phyloP scores from a whole-genome alignment of 257 asterid species.

The Fraxinus americana region DNA sequence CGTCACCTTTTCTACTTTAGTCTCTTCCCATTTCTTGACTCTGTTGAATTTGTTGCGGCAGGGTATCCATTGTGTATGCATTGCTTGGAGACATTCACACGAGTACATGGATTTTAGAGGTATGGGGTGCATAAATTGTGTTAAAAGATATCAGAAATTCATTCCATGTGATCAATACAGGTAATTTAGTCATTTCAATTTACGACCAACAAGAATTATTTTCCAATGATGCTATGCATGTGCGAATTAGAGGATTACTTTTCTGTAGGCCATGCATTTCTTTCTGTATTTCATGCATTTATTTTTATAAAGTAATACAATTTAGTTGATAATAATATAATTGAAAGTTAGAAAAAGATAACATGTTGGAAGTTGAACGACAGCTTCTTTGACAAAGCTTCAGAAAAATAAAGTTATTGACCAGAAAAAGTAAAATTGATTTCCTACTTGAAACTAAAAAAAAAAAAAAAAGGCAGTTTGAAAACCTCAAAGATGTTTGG shows the following conservation, averaged over 20 bases:
- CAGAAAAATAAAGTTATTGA: too few relatives aligned
- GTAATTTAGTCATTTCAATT: slow-evolving; percentile 35
- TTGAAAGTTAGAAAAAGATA: too few relatives aligned
- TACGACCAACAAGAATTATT: not conserved
- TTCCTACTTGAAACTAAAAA: not conserved
- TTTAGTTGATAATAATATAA: too few relatives aligned
- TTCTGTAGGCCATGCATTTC: not conserved
- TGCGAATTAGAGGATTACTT: not conserved
- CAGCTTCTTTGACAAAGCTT: too few relatives aligned
- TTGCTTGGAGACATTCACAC: slow-evolving; percentile 70
- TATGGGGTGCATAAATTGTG: slow-evolving; percentile 66
- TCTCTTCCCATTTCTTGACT: slow-evolving; percentile 9
- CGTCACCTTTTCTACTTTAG: too few relatives aligned
- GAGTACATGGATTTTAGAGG: slow-evolving; percentile 92
- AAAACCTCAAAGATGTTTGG: not conserved
- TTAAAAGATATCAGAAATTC: slow-evolving; percentile 53
- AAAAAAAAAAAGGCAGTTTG: too few relatives aligned
- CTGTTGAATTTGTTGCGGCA: slow-evolving; percentile 32
- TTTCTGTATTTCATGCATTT: not conserved
- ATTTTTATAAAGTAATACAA: too few relatives aligned
- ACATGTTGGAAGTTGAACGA: too few relatives aligned
- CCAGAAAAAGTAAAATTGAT: too few relatives aligned
- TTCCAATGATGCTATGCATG: not conserved
- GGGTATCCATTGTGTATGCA: slow-evolving; percentile 87
- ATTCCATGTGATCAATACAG: slow-evolving; percentile 46